These are phyloP conservation scores for Tulasnella sp. DNA, from an alignment of 768 basidiomycete species.

Conservation along the genomic window DNA sequence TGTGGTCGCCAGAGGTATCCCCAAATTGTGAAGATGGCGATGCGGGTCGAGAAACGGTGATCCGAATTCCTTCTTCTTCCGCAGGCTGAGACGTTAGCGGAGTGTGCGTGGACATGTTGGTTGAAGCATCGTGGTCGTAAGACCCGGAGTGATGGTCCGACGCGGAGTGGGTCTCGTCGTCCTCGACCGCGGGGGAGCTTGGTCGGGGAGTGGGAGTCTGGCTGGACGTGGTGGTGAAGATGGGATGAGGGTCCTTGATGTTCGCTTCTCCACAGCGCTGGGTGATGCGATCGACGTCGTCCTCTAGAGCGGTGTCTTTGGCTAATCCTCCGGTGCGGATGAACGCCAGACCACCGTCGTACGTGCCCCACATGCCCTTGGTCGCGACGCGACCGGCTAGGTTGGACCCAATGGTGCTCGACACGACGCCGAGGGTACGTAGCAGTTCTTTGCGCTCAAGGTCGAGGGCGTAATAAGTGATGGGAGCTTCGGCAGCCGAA, in stretches of 20 bases:
- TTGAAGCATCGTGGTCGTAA: neutral
- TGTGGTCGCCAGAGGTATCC: neutral
- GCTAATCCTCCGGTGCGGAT: constrained; percentile 55
- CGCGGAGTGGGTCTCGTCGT: neutral
- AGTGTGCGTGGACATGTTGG: constrained; percentile 4
- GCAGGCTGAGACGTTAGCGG: constrained; percentile 7
- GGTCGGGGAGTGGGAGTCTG: neutral
- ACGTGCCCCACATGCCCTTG: constrained; percentile 86
- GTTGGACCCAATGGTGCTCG: constrained; percentile 44
- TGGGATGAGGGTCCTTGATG: neutral
- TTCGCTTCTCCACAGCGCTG: neutral
- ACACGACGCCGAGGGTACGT: constrained; percentile 65
- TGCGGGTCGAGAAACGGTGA: constrained; percentile 6
- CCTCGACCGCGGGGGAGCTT: neutral
- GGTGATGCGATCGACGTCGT: neutral
- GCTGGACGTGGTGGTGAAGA: neutral
- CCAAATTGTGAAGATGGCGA: neutral
- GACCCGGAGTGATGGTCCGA: neutral
- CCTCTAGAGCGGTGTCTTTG: constrained; percentile 5
- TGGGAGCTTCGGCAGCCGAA: constrained; percentile 36
- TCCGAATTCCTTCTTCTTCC: constrained; percentile 31
- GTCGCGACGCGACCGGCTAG: constrained; percentile 66
- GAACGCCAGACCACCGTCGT: constrained; percentile 79
- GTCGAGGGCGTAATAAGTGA: constrained; percentile 88
- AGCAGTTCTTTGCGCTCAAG: constrained; percentile 80